These are phyloP conservation scores for Candida taoyuanica DNA, from an alignment of 805 yeast genomes.

Conservation along the genomic window DNA sequence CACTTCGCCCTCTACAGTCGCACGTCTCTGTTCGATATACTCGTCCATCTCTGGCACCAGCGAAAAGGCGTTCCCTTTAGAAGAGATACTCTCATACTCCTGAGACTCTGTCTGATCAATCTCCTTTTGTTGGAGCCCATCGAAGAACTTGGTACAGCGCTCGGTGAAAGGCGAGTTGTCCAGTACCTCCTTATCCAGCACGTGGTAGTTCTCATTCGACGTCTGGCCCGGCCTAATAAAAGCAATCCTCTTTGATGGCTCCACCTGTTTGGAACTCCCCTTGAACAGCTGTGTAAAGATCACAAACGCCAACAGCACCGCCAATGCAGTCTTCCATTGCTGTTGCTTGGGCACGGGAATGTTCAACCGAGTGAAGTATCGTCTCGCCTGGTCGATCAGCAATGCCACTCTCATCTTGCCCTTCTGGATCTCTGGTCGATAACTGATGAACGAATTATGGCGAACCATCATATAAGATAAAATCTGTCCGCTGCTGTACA, in stretches of 20 bases:
- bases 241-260: slow-evolving; percentile 1
- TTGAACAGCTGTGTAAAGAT: slow-evolving; percentile 4
- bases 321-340: slow-evolving; percentile 5
- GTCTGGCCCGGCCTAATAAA: slow-evolving; percentile 10
- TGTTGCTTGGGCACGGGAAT: slow-evolving; percentile 5
- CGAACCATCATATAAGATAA: neutral
- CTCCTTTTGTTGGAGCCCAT: slow-evolving; percentile 7
- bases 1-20: neutral
- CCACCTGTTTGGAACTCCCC: neutral
- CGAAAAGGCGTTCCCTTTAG: neutral
- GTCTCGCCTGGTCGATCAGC: slow-evolving; percentile 4
- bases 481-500: too few relatives aligned
- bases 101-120: neutral
- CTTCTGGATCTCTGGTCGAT: neutral
- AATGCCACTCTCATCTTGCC: slow-evolving; percentile 4
- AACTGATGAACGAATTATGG: neutral
- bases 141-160: slow-evolving; percentile 11
- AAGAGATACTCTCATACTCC: slow-evolving; percentile 5
- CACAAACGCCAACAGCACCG: slow-evolving; percentile 3
- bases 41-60: slow-evolving; percentile 4
- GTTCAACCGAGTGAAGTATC: slow-evolving; percentile 5
- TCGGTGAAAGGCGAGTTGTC: slow-evolving; percentile 2
- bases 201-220: slow-evolving; percentile 9
- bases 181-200: neutral
- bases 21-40: slow-evolving; percentile 2